Evolutionary conservation across 257 asterid genomes (phyloP), one percentile per base, ranked within the genome.

Genomic region (Fraxinus anomala): DNA sequence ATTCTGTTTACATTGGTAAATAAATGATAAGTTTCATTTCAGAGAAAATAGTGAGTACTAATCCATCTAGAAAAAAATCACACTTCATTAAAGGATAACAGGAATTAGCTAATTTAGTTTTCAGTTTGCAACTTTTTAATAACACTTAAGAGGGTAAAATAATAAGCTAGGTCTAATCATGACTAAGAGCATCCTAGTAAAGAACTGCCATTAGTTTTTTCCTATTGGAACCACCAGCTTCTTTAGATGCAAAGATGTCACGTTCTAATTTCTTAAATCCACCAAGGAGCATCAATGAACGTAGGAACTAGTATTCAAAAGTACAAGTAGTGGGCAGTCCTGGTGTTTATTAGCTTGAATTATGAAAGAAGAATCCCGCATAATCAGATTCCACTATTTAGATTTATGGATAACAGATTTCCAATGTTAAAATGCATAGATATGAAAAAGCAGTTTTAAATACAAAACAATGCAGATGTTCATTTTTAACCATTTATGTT

Each of bases 1-100:
- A 39, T 90, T 92, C 99, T 95, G 92, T 37, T 65, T 70, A 78
- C 54, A 82, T 70, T 33, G 78, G 44, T 11, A 42, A 42, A 42
- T 12, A 74, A 70, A 40, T 31, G 40, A 66, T 80, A 66, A 76
- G 65, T 67, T 68, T 80, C 75, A 37, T 61, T 74, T 39, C 37
- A 77, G 56, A 42, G 37, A 74, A 69, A 54, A 66, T 40, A 79
- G 4, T 31, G 67, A 65, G 26, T n/a, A 54, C 65, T 17, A 54
- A 54, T 1, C 26, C 65, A 0, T 1, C 1, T 11, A 9, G 31
- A 9, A 59, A 61, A 21, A 61, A n/a, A 19, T 4, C 19, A 24
- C 14, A 23, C 16, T 63, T 63, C 69, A 63, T 8, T 26, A 24
- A 26, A 63, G 69, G 36, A 23, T 63, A 11, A 3, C 28, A 59